Percentiles rank a stretch among this genome's conserved stretches.
Evolutionary conservation across 768 basidiomycete genomes (phyloP).

Genomic region (Tephrocybe sp.): DNA sequence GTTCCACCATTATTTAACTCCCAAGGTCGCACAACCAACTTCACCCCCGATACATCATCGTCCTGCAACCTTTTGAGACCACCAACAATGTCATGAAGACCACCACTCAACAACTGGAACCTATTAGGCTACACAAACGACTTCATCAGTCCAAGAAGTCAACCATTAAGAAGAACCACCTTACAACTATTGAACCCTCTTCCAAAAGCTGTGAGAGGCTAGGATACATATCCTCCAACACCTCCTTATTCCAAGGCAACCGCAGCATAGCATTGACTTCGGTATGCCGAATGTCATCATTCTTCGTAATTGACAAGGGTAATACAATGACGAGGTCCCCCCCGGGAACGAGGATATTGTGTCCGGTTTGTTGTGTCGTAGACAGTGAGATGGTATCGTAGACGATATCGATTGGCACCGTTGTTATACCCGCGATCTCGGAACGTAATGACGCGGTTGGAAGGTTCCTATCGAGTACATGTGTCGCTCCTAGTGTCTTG

Average conservation of each 20-base stretch:
- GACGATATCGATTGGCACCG: slow-evolving; percentile 19
- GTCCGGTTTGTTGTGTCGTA: slow-evolving; percentile 22
- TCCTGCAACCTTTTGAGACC: slow-evolving; percentile 41
- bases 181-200: slow-evolving; percentile 28
- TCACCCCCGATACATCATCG: slow-evolving; percentile 40
- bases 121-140: slow-evolving; percentile 35
- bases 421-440: no score
- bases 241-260: slow-evolving; percentile 14
- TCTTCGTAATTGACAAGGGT: slow-evolving; percentile 30
- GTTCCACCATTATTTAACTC: no score
- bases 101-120: slow-evolving; percentile 38
- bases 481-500: no score
- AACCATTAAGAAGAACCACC: no score
- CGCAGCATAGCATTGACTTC: slow-evolving; percentile 19
- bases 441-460: no score
- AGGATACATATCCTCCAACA: slow-evolving; percentile 15
- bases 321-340: slow-evolving; percentile 34
- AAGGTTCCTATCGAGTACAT: no score
- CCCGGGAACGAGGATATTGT: slow-evolving; percentile 30
- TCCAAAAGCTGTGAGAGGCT: slow-evolving; percentile 22
- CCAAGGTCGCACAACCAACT: slow-evolving; percentile 40
- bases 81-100: slow-evolving; percentile 38
- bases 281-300: slow-evolving; percentile 21
- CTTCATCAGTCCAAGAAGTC: neutral
- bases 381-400: slow-evolving; percentile 24